phyloP scores from a whole-genome alignment of 176 grass and related monocot genomes.

The Microstegium vimineum region DNA sequence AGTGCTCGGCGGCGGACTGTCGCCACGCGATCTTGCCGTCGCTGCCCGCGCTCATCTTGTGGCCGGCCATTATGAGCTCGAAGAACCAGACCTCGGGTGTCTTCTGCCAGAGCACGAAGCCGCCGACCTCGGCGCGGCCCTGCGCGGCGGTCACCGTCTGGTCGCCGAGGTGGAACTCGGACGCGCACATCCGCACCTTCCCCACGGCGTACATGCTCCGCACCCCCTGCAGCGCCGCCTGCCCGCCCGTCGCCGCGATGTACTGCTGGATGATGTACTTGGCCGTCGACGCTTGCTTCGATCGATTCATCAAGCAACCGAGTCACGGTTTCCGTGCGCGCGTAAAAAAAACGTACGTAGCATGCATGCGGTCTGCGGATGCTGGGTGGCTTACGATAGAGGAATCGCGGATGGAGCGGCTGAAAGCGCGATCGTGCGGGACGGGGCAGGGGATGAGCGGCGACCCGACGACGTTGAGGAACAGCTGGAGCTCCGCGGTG shows the following conservation, averaged over 20 bases:
- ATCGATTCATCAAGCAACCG: not conserved
- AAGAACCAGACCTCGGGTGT: constrained; percentile 93
- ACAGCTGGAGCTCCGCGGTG: constrained; percentile 77
- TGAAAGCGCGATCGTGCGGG: constrained; percentile 81
- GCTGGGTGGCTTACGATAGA: constrained; percentile 62
- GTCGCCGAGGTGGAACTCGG: constrained; percentile 89
- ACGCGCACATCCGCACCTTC: constrained; percentile 86
- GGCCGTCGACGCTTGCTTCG: constrained; percentile 93
- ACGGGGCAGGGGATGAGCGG: constrained; percentile 88
- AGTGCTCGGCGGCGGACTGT: constrained; percentile 63
- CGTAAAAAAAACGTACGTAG: too few species aligned
- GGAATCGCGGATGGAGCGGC: constrained; percentile 78
- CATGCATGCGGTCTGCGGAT: too few species aligned
- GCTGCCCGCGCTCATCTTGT: constrained; percentile 89
- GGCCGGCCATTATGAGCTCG: constrained; percentile 86
- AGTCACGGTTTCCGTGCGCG: not conserved
- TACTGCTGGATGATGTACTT: constrained; percentile 99
- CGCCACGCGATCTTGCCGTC: constrained; percentile 84
- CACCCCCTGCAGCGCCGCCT: constrained; percentile 66
- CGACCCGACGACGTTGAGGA: constrained; percentile 89
- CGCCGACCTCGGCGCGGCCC: constrained; percentile 73
- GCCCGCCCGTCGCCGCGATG: constrained; percentile 95
- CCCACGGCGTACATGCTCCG: constrained; percentile 93
- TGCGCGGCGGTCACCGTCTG: constrained; percentile 55
- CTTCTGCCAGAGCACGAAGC: constrained; percentile 96